phyloP scores from a whole-genome alignment of 495 filamentous ascomycete species.

The Pyrenopolyporus hunteri region DNA sequence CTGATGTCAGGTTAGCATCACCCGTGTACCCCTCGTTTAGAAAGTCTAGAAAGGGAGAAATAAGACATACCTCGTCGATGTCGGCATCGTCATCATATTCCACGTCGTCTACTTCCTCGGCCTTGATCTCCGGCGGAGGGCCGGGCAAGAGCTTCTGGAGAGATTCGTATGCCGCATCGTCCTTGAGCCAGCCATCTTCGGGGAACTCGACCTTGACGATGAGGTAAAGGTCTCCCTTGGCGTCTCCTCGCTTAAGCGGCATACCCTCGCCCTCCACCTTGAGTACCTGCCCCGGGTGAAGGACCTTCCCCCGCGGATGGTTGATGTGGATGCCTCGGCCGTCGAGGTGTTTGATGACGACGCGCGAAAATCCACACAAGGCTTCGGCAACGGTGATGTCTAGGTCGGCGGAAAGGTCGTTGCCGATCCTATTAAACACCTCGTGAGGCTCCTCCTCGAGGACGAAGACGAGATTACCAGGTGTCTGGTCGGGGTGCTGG shows the following conservation, averaged over 20 bases:
- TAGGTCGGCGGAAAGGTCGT: slow-evolving; percentile 81
- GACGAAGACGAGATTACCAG: slow-evolving; percentile 90
- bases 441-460: slow-evolving; percentile 82
- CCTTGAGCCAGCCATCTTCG: slow-evolving; percentile 78
- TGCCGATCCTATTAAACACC: slow-evolving; percentile 77
- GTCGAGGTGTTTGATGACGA: slow-evolving; percentile 91
- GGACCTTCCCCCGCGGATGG: slow-evolving; percentile 74
- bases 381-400: slow-evolving; percentile 83
- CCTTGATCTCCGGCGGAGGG: slow-evolving; percentile 62
- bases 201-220: slow-evolving; percentile 88
- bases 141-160: slow-evolving; percentile 76
- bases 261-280: slow-evolving; percentile 90
- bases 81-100: slow-evolving; percentile 79
- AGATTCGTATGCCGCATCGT: slow-evolving; percentile 66
- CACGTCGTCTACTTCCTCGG: slow-evolving; percentile 83
- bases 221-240: slow-evolving; percentile 86
- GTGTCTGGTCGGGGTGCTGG: slow-evolving; percentile 87
- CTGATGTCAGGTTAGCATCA: slow-evolving; percentile 47
- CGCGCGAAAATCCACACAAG: slow-evolving; percentile 85
- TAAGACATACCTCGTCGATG: slow-evolving; percentile 72
- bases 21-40: background rate
- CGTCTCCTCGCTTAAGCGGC: slow-evolving; percentile 84
- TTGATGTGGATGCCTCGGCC: slow-evolving; percentile 85
- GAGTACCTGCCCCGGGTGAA: slow-evolving; percentile 81
- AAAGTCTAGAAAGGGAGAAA: slow-evolving; percentile 1